Conservation (phyloP, 2,329 filamentous ascomycete species). For the Calonectria henricotiae region DNA sequence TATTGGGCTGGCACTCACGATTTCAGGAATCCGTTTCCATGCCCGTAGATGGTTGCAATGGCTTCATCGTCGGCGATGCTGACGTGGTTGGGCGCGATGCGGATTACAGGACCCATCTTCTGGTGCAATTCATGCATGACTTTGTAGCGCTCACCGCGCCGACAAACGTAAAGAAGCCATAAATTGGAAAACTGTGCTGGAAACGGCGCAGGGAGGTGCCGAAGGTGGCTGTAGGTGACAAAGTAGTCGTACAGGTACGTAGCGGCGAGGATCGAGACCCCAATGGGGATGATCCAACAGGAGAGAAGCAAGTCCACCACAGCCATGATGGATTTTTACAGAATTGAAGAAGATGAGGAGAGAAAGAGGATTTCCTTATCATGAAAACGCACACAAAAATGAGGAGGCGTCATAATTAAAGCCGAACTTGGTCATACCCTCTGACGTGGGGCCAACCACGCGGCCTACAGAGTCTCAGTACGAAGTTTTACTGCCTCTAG, state of each 20-base stretch:
- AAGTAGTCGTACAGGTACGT: slow-evolving; percentile 76
- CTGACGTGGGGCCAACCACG: slow-evolving; percentile 22
- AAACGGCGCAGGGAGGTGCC: slow-evolving; percentile 75
- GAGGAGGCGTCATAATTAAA: slow-evolving; percentile 25
- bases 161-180: slow-evolving; percentile 81
- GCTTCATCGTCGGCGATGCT: slow-evolving; percentile 86
- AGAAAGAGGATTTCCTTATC: background rate
- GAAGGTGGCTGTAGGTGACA: slow-evolving; percentile 67
- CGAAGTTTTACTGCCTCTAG: background rate
- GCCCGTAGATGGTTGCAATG: slow-evolving; percentile 84
- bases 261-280: slow-evolving; percentile 66
- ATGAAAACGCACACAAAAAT: background rate
- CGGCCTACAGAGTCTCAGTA: slow-evolving; percentile 20
- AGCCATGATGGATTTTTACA: slow-evolving; percentile 48
- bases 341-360: background rate
- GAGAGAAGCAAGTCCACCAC: slow-evolving; percentile 57
- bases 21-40: slow-evolving; percentile 84
- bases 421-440: background rate
- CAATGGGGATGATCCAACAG: slow-evolving; percentile 65
- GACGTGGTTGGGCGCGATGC: slow-evolving; percentile 88
- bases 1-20: slow-evolving; percentile 63
- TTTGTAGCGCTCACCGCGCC: slow-evolving; percentile 76
- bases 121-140: slow-evolving; percentile 82
- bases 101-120: slow-evolving; percentile 83
- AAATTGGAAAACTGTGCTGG: slow-evolving; percentile 80